Conservation (phyloP, 306 rosid species). For the Quercus rubra region DNA sequence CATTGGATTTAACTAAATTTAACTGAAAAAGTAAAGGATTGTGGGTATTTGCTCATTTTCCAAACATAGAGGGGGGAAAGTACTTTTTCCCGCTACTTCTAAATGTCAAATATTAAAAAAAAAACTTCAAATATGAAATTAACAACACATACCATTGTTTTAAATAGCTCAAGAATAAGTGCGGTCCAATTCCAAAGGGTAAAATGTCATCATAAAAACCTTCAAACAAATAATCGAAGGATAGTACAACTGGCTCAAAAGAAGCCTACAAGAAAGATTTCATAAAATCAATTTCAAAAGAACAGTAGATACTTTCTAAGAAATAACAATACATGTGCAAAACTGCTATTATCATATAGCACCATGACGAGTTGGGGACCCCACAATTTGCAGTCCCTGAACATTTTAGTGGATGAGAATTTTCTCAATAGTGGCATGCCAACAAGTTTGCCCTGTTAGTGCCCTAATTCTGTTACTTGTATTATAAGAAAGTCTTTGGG, state of each 20-base stretch:
- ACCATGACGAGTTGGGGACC: background rate
- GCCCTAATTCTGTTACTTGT: background rate
- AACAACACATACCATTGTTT: conserved; percentile 62
- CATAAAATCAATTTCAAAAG: conserved; percentile 20
- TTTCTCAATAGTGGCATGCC: background rate
- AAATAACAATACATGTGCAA: background rate
- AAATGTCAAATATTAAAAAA: background rate
- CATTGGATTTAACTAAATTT: no score
- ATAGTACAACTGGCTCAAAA: conserved; percentile 44
- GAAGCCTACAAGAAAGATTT: conserved; percentile 56
- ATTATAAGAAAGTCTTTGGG: background rate
- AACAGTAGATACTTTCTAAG: conserved; percentile 6
- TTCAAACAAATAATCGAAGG: conserved; percentile 56
- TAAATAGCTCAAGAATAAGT: conserved; percentile 63
- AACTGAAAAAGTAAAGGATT: no score
- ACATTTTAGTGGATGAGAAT: background rate
- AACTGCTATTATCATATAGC: background rate
- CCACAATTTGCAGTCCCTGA: background rate
- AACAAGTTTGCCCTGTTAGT: background rate
- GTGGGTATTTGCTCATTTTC: no score
- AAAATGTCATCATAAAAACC: conserved; percentile 53
- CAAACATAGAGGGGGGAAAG: no score
- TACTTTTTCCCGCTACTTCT: background rate
- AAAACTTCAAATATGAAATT: conserved; percentile 12
- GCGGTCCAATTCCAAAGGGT: conserved; percentile 78